Percentiles rank a stretch among this genome's conserved stretches.
phyloP scores from a whole-genome alignment of 768 basidiomycete species.

The Trametes cingulata region DNA sequence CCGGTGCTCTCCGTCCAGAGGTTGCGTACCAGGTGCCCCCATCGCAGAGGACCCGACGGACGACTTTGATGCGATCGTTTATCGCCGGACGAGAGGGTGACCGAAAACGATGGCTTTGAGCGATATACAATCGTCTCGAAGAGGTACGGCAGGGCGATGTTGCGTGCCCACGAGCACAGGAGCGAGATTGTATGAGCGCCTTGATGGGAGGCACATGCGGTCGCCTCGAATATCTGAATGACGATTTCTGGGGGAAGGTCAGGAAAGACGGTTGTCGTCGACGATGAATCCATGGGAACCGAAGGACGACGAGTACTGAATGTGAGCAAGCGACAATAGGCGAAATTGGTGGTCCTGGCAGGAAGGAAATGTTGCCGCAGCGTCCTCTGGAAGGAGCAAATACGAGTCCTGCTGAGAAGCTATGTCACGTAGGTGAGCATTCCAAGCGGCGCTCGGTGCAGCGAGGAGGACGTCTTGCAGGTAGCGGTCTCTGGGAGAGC shows the following conservation, averaged over 20 bases:
- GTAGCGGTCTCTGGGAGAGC: not conserved
- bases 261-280: constrained; percentile 1
- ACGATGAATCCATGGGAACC: not conserved
- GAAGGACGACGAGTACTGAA: not conserved
- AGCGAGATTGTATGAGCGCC: constrained; percentile 23
- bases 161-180: constrained; percentile 25
- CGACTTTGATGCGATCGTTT: not conserved
- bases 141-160: constrained; percentile 21
- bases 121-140: constrained; percentile 26
- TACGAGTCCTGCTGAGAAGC: no score
- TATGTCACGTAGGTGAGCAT: no score
- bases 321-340: not conserved
- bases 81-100: constrained; percentile 11
- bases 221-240: constrained; percentile 25
- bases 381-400: no score
- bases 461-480: not conserved
- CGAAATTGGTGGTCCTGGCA: not conserved
- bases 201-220: constrained; percentile 15
- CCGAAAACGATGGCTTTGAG: constrained; percentile 4
- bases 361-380: not conserved
- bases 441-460: no score
- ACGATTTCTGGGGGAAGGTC: constrained; percentile 25
- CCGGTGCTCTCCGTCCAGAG: constrained; percentile 28
- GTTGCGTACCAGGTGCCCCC: constrained; percentile 22
- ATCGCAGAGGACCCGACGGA: constrained; percentile 3